phyloP scores from a whole-genome alignment of 1,139 yeast genomes.

The Meyerozyma smithsonii region DNA sequence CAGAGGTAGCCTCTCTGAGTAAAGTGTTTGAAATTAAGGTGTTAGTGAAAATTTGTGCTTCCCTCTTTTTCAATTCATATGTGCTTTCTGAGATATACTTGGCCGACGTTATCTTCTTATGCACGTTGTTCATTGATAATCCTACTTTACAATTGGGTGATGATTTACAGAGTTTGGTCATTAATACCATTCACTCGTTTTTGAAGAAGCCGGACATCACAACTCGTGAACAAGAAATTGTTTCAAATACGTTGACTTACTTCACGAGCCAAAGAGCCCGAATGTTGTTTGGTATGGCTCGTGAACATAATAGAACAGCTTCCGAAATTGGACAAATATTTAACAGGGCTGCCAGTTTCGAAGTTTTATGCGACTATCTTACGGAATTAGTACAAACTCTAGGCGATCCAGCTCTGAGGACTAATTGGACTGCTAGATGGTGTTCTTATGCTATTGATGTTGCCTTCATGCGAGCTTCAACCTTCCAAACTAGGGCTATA shows the following conservation, averaged over 20 bases:
- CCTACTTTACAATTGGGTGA: slow-evolving; percentile 66
- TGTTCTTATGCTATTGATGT: slow-evolving; percentile 60
- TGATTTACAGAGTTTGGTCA: slow-evolving; percentile 60
- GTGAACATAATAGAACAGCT: slow-evolving; percentile 40
- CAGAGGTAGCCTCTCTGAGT: slow-evolving; percentile 56
- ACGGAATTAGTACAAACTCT: slow-evolving; percentile 44
- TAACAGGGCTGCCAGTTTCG: slow-evolving; percentile 51
- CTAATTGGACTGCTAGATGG: slow-evolving; percentile 69
- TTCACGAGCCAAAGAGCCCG: slow-evolving; percentile 71
- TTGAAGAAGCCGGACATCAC: slow-evolving; percentile 54
- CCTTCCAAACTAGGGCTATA: slow-evolving; percentile 69
- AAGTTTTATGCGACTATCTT: slow-evolving; percentile 59
- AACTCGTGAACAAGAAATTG: slow-evolving; percentile 34
- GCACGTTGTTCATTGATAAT: slow-evolving; percentile 68
- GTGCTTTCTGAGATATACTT: slow-evolving; percentile 60
- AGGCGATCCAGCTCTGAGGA: slow-evolving; percentile 50
- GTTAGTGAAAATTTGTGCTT: slow-evolving; percentile 60
- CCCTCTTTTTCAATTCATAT: slow-evolving; percentile 69
- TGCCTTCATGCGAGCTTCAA: slow-evolving; percentile 56
- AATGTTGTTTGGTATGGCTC: slow-evolving; percentile 74
- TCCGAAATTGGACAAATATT: slow-evolving; percentile 38
- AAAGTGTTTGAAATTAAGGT: slow-evolving; percentile 72
- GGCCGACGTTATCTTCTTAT: slow-evolving; percentile 68
- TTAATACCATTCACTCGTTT: slow-evolving; percentile 71
- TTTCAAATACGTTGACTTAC: slow-evolving; percentile 51